Conservation (phyloP, 495 filamentous ascomycete genomes). For the Margaritispora aquatica region DNA sequence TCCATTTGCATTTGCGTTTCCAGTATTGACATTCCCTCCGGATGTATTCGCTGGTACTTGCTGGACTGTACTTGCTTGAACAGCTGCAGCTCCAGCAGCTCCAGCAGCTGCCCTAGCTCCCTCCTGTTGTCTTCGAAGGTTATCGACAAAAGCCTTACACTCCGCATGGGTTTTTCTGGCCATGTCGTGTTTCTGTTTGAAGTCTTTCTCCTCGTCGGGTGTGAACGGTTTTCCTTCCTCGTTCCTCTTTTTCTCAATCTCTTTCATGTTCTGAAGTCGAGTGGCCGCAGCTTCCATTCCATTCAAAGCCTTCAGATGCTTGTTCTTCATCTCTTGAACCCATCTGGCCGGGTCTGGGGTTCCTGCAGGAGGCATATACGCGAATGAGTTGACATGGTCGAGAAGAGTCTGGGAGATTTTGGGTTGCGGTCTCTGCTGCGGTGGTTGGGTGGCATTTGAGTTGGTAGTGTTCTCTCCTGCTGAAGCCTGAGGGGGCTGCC, state of each 20-base stretch:
- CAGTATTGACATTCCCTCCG: neutral
- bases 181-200: slow-evolving; percentile 22
- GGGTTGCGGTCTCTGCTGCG: slow-evolving; percentile 7
- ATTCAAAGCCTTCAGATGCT: slow-evolving; percentile 20
- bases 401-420: slow-evolving; percentile 23
- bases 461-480: slow-evolving; percentile 7
- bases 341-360: slow-evolving; percentile 19
- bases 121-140: slow-evolving; percentile 17
- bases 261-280: slow-evolving; percentile 11
- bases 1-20: neutral
- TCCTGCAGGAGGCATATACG: slow-evolving; percentile 17
- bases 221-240: slow-evolving; percentile 18
- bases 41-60: slow-evolving; percentile 1
- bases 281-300: slow-evolving; percentile 18
- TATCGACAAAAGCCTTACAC: slow-evolving; percentile 21
- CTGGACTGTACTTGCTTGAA: slow-evolving; percentile 12
- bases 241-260: slow-evolving; percentile 18
- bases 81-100: slow-evolving; percentile 8
- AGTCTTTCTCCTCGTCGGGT: slow-evolving; percentile 22
- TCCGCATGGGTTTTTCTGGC: slow-evolving; percentile 16
- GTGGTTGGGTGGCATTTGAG: slow-evolving; percentile 6
- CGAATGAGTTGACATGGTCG: slow-evolving; percentile 21
- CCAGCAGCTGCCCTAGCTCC: neutral
- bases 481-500: slow-evolving; percentile 15
- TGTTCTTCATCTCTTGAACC: slow-evolving; percentile 21